Conservation (phyloP, 2,329 filamentous ascomycete genomes). For the Ilyonectria robusta region DNA sequence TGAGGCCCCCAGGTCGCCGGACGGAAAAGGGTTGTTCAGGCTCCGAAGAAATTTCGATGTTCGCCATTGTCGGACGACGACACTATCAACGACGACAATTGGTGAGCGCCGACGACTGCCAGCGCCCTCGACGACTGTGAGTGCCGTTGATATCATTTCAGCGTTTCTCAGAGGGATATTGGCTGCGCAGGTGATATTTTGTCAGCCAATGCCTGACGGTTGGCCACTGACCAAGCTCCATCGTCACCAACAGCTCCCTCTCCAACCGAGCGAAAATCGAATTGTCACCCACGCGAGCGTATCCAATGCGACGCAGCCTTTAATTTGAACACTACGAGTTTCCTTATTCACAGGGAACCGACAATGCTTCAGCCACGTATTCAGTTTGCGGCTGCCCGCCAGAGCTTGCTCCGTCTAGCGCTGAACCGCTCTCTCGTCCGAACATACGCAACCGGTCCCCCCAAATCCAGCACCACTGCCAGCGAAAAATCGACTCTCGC, state of each 20-base stretch:
- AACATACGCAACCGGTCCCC: slow-evolving; percentile 50
- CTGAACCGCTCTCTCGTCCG: slow-evolving; percentile 47
- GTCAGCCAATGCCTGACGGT: slow-evolving; percentile 26
- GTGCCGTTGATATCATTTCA: slow-evolving; percentile 27
- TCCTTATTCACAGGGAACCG: slow-evolving; percentile 2
- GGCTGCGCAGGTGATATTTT: slow-evolving; percentile 23
- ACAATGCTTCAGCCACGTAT: slow-evolving; percentile 52
- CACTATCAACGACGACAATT: slow-evolving; percentile 31
- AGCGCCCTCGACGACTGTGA: slow-evolving; percentile 32
- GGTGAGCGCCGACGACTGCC: slow-evolving; percentile 37
- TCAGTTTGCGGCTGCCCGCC: slow-evolving; percentile 48
- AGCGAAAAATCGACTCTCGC: slow-evolving; percentile 38
- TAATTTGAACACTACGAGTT: slow-evolving; percentile 11
- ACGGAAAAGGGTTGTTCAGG: slow-evolving; percentile 47
- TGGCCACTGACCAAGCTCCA: slow-evolving; percentile 27
- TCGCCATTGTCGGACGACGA: slow-evolving; percentile 30
- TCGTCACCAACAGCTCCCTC: slow-evolving; percentile 30
- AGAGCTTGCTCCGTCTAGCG: slow-evolving; percentile 48
- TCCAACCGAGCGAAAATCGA: slow-evolving; percentile 35
- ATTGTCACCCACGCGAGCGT: slow-evolving; percentile 19
- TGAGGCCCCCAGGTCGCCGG: neutral
- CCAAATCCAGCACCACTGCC: slow-evolving; percentile 30
- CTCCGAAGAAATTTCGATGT: slow-evolving; percentile 49
- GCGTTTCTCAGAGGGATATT: slow-evolving; percentile 23
- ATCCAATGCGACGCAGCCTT: slow-evolving; percentile 35